Base-by-base conservation (phyloP, 2,329 filamentous ascomycete species). In the Apiospora kogelbergensis region DNA sequence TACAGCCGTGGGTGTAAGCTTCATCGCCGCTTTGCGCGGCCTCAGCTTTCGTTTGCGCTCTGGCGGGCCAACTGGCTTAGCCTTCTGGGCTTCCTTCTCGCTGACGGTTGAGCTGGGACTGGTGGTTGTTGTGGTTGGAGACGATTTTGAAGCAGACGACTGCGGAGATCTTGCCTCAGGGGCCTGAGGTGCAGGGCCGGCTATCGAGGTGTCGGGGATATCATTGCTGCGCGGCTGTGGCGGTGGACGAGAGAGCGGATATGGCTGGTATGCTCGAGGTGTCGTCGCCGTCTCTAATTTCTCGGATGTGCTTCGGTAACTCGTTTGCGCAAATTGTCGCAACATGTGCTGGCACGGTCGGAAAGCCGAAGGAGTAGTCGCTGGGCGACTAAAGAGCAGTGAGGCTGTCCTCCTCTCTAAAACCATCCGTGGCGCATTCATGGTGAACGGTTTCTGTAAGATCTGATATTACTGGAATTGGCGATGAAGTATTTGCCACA, bases 1-100 rank as follows among this genome's bases (percentile, higher is more conserved):
- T 2, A 97, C 91, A 0, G 96, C 96, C 1, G 90, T 83, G 0
- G 93, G 88, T 0, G 95, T 95, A 30, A 99, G 86, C 73, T 89
- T 93, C 84, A 99, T 95, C 1, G 95, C 94, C 0, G 96, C 95
- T 83, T 98, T 98, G 69, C 95, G 90, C 15, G 95, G 88, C 45
- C 91, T 88, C 41, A 97, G 85, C 78, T 91, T 94, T 73, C 87
- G 86, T 74, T 88, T 88, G 22, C 89, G 86, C 74, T 89, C 86
- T 20, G 83, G 72, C 15, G 83, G 72, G 57, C 81, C 75, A 67
- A 84, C 82, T 3, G 87, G 82, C 75, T 89, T 89, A 42, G 89
- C 82, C 77, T 89, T 91, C 77, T 94, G 92, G 1, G 90, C 88
- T 77, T 93, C 90, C 63, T 80, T 79, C 78, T 94, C 91, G 33